Evolutionary conservation across 345 rosid genomes (phyloP).

Genomic region (Hevea brasiliensis): DNA sequence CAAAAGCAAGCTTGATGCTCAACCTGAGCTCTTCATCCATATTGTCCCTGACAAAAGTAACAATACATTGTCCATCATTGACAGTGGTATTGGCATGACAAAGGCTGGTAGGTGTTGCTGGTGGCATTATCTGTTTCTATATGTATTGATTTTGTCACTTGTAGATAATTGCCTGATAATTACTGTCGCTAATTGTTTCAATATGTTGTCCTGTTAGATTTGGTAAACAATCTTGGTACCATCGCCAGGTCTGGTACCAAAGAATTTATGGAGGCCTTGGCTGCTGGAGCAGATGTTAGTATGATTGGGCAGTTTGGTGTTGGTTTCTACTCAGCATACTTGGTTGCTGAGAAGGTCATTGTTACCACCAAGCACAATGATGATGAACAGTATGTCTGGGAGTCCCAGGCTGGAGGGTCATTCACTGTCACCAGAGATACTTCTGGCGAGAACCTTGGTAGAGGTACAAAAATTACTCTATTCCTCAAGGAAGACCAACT

Average conservation of each 20-base stretch:
- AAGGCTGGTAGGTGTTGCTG: slow-evolving; percentile 61
- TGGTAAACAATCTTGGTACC: slow-evolving; percentile 88
- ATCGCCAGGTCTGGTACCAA: slow-evolving; percentile 90
- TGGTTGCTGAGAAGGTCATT: slow-evolving; percentile 79
- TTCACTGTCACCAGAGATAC: slow-evolving; percentile 79
- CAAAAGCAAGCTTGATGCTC: slow-evolving; percentile 82
- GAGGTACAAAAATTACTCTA: slow-evolving; percentile 78
- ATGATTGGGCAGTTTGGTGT: slow-evolving; percentile 93
- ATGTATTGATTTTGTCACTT: not conserved
- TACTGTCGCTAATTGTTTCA: not conserved
- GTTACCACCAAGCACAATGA: slow-evolving; percentile 80
- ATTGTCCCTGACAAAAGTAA: slow-evolving; percentile 78
- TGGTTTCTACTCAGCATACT: slow-evolving; percentile 81
- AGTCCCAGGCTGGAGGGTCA: slow-evolving; percentile 92
- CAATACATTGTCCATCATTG: slow-evolving; percentile 60
- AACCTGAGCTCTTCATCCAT: slow-evolving; percentile 81
- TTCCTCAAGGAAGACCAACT: slow-evolving; percentile 82
- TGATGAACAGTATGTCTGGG: slow-evolving; percentile 89
- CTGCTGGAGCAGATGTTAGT: slow-evolving; percentile 88
- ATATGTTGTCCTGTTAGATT: slow-evolving; percentile 39
- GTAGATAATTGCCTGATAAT: not conserved
- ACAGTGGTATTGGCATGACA: slow-evolving; percentile 88
- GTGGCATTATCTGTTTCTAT: not conserved
- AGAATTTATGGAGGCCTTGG: slow-evolving; percentile 87
- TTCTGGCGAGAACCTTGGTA: slow-evolving; percentile 68